A percentile compares a stretch with the other conserved stretches of the same genome.
These are phyloP conservation scores for Tolypocladium album DNA, from an alignment of 2,329 filamentous ascomycete species.

Conservation along the genomic window DNA sequence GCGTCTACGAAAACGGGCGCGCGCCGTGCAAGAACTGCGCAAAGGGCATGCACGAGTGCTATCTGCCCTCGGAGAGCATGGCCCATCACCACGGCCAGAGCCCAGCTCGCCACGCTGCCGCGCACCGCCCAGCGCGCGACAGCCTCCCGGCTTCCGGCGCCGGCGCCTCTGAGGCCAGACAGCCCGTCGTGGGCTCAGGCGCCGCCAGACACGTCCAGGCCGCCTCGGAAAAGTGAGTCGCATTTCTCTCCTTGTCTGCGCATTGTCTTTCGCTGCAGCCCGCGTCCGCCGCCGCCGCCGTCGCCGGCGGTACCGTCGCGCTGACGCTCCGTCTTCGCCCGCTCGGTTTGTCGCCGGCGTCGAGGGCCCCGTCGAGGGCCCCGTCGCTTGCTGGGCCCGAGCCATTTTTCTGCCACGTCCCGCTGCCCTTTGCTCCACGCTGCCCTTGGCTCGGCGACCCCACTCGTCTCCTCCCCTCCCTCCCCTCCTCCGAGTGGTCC, in stretches of 20 bases:
- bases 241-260: constrained; percentile 2
- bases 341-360: not conserved
- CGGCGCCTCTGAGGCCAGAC: constrained; percentile 33
- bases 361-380: not conserved
- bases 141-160: constrained; percentile 41
- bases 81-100: constrained; percentile 49
- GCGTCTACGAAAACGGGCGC: constrained; percentile 51
- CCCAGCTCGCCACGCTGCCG: constrained; percentile 36
- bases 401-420: not conserved
- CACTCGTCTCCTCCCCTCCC: not conserved
- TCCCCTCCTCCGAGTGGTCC: constrained; percentile 5
- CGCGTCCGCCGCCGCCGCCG: not conserved
- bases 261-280: not conserved
- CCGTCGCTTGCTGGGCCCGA: not conserved
- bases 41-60: constrained; percentile 54
- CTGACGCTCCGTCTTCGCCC: not conserved
- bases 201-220: constrained; percentile 36
- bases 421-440: not conserved
- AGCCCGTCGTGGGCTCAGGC: constrained; percentile 28
- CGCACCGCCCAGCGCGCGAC: constrained; percentile 42
- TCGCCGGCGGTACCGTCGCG: not conserved
- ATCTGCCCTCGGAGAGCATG: constrained; percentile 49
- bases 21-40: constrained; percentile 55
- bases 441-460: constrained; percentile 2
- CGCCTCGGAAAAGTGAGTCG: constrained; percentile 44